A percentile compares a stretch with the other conserved stretches of the same genome.
Conservation (phyloP, 768 basidiomycete genomes). For the Naganishia vaughanmartiniae region DNA sequence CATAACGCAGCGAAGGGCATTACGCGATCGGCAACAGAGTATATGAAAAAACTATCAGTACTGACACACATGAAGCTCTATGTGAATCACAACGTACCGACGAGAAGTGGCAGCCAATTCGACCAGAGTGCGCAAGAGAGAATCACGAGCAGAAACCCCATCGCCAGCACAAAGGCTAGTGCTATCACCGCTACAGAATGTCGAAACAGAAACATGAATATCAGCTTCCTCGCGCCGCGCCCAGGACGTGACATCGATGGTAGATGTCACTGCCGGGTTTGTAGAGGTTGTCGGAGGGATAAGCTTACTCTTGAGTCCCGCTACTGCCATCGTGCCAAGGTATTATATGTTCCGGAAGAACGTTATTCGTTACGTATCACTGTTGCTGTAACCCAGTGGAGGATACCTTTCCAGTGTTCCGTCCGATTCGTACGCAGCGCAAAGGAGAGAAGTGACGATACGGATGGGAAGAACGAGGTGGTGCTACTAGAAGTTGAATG, state of each 20-base stretch:
- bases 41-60: background rate
- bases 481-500: background rate
- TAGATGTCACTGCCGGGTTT: background rate
- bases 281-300: background rate
- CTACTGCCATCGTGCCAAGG: conserved; percentile 15
- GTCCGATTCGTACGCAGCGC: background rate
- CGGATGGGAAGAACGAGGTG: background rate
- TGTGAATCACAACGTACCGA: conserved; percentile 63
- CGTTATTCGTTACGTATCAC: background rate
- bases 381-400: background rate
- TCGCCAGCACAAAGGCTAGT: conserved; percentile 92
- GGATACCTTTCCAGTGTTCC: background rate
- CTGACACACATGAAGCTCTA: conserved; percentile 28
- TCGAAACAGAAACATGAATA: background rate
- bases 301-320: conserved; percentile 28
- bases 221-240: background rate
- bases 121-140: conserved; percentile 92
- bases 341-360: background rate
- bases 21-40: background rate
- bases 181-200: conserved; percentile 76
- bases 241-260: background rate
- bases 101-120: conserved; percentile 95
- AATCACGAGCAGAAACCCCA: conserved; percentile 97
- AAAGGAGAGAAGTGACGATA: background rate
- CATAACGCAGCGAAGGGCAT: background rate